These are phyloP conservation scores for Parachlorella kessleri DNA, from an alignment of 139 green algal genomes.

Conservation along the genomic window DNA sequence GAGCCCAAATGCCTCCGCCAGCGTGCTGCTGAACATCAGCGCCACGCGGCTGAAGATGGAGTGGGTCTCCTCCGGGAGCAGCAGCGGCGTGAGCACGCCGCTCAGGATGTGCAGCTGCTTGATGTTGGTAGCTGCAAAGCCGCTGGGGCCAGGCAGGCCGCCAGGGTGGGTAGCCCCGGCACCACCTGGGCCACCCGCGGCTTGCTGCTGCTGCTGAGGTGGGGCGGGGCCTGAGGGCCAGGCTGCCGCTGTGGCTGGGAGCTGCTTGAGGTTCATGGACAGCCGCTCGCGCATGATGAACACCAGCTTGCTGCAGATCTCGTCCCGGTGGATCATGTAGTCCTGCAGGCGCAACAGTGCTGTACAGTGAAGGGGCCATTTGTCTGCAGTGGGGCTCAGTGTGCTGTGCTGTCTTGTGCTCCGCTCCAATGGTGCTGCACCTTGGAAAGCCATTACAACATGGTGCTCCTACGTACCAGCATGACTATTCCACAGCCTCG, in stretches of 20 bases:
- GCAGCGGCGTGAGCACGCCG: conserved; percentile 75
- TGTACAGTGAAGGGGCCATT: not conserved
- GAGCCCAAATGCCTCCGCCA: conserved; percentile 59
- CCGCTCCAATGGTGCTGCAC: not conserved
- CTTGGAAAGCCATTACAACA: conserved; percentile 6
- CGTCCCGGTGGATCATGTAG: conserved; percentile 72
- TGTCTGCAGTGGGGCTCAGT: not conserved
- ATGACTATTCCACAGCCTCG: too few relatives aligned
- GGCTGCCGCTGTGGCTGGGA: conserved; percentile 50
- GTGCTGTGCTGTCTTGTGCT: not conserved
- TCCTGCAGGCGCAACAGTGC: conserved; percentile 61
- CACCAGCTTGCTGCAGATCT: conserved; percentile 93
- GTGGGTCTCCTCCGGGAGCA: conserved; percentile 70
- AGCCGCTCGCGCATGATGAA: conserved; percentile 88
- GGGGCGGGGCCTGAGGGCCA: conserved; percentile 42
- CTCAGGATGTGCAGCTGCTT: conserved; percentile 57
- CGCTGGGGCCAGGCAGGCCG: conserved; percentile 26
- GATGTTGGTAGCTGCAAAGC: conserved; percentile 51
- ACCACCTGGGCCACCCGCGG: too few relatives aligned
- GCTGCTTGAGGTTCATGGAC: conserved; percentile 46
- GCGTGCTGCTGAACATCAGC: conserved; percentile 56
- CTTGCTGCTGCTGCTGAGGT: not conserved
- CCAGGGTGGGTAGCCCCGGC: not conserved
- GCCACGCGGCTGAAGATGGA: conserved; percentile 81
- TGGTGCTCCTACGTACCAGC: too few relatives aligned